Percentiles rank a stretch among this genome's conserved stretches.
phyloP scores from a whole-genome alignment of 768 basidiomycete species.

The Suillus brevipes region DNA sequence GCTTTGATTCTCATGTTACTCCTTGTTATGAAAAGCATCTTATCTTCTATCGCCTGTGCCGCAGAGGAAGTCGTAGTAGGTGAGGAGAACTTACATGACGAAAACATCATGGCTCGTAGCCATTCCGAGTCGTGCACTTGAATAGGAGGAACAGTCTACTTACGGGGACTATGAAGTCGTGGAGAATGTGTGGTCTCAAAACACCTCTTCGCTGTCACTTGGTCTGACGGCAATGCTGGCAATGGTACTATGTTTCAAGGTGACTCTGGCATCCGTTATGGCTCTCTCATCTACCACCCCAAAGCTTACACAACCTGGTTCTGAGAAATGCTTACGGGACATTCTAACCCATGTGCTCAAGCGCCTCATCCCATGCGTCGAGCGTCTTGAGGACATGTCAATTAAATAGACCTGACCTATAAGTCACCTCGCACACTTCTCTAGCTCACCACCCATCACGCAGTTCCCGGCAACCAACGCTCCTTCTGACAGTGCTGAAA shows the following conservation, averaged over 20 bases:
- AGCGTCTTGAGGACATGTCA: constrained; percentile 38
- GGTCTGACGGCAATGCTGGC: neutral
- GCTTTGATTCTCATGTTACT: neutral
- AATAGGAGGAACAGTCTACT: neutral
- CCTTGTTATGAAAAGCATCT: neutral
- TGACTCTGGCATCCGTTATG: neutral
- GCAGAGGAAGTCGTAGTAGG: neutral
- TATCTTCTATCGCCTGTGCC: neutral
- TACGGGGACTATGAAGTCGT: neutral
- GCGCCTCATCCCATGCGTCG: constrained; percentile 28
- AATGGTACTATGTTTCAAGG: neutral
- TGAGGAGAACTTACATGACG: neutral
- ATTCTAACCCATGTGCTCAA: neutral
- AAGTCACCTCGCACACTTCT: constrained; percentile 32
- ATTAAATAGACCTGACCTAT: constrained; percentile 50
- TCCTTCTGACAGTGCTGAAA: constrained; percentile 65
- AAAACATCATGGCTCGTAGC: neutral
- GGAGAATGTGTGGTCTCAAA: neutral
- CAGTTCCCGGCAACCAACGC: constrained; percentile 41
- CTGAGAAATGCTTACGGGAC: neutral
- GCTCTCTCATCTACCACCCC: neutral
- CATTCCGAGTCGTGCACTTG: neutral
- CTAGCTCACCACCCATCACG: neutral
- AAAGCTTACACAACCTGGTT: neutral
- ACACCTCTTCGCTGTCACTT: neutral